These are phyloP conservation scores for Tulasnella sp. DNA, from an alignment of 768 basidiomycete genomes.

Conservation along the genomic window DNA sequence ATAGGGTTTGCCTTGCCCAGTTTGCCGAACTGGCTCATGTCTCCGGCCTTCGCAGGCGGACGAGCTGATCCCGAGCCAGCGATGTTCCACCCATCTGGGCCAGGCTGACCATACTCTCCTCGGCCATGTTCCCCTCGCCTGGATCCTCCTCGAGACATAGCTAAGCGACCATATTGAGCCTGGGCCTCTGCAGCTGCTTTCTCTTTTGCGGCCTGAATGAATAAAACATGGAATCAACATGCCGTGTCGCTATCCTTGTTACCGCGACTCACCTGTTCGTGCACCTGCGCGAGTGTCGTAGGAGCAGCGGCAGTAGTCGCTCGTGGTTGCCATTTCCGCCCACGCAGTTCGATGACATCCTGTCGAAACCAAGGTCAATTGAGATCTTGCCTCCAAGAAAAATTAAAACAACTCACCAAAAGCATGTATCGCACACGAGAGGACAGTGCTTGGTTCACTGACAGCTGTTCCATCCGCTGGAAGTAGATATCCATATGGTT, in stretches of 20 bases:
- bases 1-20: conserved; percentile 47
- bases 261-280: conserved; percentile 53
- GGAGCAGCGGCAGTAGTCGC: conserved; percentile 62
- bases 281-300: conserved; percentile 77
- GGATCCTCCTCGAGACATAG: conserved; percentile 83
- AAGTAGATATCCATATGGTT: conserved; percentile 91
- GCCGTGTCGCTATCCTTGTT: neutral
- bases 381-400: neutral
- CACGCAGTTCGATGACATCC: conserved; percentile 86
- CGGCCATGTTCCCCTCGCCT: conserved; percentile 65
- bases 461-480: conserved; percentile 72
- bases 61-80: conserved; percentile 38
- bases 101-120: conserved; percentile 38
- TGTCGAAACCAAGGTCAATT: conserved; percentile 25
- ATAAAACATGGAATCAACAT: neutral
- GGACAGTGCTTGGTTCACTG: conserved; percentile 59
- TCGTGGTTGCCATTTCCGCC: conserved; percentile 69
- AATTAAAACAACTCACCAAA: conserved; percentile 44
- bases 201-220: conserved; percentile 68
- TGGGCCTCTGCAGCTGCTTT: conserved; percentile 41
- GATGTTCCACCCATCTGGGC: conserved; percentile 80
- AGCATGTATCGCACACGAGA: conserved; percentile 94
- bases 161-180: conserved; percentile 45
- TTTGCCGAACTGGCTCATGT: conserved; percentile 80
- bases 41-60: conserved; percentile 65